These are phyloP conservation scores for Anacardium occidentale DNA, from an alignment of 345 rosid species.

Conservation along the genomic window DNA sequence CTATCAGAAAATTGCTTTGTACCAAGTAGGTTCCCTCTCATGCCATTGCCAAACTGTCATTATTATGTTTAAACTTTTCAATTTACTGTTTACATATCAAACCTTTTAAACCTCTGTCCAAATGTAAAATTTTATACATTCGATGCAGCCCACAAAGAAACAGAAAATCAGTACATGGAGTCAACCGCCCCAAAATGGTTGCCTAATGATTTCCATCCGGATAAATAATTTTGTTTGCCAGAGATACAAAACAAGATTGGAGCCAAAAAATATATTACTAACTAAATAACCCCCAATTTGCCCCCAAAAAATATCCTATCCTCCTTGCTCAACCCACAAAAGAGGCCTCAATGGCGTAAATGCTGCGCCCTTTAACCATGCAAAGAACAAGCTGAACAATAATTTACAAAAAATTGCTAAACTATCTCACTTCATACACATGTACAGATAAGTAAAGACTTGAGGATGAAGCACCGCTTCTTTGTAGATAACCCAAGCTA, in stretches of 20 bases:
- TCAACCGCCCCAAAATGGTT: constrained; percentile 35
- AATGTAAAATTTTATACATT: no score
- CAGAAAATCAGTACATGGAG: not conserved
- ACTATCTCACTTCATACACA: constrained; percentile 50
- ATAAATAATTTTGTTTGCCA: constrained; percentile 22
- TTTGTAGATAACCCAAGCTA: constrained; percentile 22
- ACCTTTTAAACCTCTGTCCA: no score
- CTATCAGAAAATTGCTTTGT: no score
- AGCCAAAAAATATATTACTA: constrained; percentile 24
- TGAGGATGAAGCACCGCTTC: no score
- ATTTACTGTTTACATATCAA: no score
- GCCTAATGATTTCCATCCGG: constrained; percentile 28
- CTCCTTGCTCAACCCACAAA: constrained; percentile 21
- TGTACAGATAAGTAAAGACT: constrained; percentile 37
- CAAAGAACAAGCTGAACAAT: constrained; percentile 21
- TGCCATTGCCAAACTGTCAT: no score
- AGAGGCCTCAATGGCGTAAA: constrained; percentile 23
- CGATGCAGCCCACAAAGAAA: not conserved
- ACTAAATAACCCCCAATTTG: constrained; percentile 21
- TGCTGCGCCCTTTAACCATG: constrained; percentile 23
- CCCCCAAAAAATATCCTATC: constrained; percentile 15
- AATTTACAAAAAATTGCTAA: constrained; percentile 34
- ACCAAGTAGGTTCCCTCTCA: no score
- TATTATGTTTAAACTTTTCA: no score
- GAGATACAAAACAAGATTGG: constrained; percentile 23